Evolutionary conservation across 305 asterid genomes (phyloP).

Genomic region (Fraxinus baroniana): DNA sequence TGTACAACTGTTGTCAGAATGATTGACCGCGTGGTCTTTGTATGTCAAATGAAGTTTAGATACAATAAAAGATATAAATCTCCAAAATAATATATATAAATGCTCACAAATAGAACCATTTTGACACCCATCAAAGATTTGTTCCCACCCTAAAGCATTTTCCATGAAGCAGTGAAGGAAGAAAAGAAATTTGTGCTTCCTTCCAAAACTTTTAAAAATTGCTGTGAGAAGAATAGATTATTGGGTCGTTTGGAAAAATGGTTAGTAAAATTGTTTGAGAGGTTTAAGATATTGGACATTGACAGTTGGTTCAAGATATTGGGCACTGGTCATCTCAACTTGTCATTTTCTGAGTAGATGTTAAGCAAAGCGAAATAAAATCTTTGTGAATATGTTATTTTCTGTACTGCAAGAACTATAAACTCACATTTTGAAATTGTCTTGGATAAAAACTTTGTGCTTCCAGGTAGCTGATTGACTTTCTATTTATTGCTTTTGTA

Average conservation of each 20-base stretch:
- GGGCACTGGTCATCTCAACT: not conserved
- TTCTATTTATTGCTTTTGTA: conserved; percentile 19
- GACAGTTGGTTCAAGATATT: not conserved
- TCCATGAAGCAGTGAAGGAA: not conserved
- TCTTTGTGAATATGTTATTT: not conserved
- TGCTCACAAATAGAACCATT: not conserved
- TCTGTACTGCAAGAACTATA: not conserved
- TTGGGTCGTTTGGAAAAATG: not conserved
- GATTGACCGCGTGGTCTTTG: conserved; percentile 15
- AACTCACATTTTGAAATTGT: conserved; percentile 2
- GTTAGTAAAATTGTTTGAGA: not conserved
- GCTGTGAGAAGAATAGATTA: not conserved
- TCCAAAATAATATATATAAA: not conserved
- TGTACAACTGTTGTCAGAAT: not conserved
- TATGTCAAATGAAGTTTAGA: not conserved
- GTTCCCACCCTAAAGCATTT: not conserved
- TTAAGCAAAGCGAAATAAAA: not conserved
- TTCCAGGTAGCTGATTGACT: conserved; percentile 6
- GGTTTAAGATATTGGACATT: not conserved
- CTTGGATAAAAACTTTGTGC: not conserved
- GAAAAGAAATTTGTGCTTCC: not conserved
- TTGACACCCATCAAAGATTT: not conserved
- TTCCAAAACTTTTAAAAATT: not conserved
- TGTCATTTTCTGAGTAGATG: not conserved
- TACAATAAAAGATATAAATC: not conserved